Evolutionary conservation across 75 land plant genomes (phyloP).

Genomic region (Pinus taeda): DNA sequence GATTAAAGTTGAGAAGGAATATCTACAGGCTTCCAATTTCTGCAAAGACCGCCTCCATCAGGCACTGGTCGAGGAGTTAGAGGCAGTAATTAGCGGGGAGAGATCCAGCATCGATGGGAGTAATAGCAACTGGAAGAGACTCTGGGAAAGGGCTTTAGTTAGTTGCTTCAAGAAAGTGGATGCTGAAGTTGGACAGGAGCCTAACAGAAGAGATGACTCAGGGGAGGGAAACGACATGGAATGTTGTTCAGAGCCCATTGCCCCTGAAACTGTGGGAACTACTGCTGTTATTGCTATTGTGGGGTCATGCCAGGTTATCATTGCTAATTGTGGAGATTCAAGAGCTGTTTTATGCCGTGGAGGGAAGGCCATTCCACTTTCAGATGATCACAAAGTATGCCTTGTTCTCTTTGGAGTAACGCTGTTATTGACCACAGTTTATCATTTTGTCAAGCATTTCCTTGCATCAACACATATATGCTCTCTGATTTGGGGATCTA

Average conservation of each 20-base stretch:
- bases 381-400: constrained; percentile 90
- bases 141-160: constrained; percentile 57
- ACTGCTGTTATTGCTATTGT: constrained; percentile 88
- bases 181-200: constrained; percentile 57
- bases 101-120: not conserved
- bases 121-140: constrained; percentile 33
- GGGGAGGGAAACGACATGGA: constrained; percentile 3
- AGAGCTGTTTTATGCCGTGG: constrained; percentile 93
- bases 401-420: not conserved
- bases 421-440: not conserved
- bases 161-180: constrained; percentile 73
- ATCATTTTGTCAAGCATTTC: not conserved
- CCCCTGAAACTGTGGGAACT: constrained; percentile 89
- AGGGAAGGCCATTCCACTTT: constrained; percentile 74
- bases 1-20: not conserved
- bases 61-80: constrained; percentile 72
- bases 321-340: constrained; percentile 96
- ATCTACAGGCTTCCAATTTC: constrained; percentile 74
- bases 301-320: constrained; percentile 77
- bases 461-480: not conserved
- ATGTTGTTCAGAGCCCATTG: constrained; percentile 48
- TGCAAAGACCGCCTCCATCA: constrained; percentile 74
- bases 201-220: not conserved
- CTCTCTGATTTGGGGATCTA: too few species aligned
- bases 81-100: constrained; percentile 11